Evolutionary conservation across 768 basidiomycete genomes (phyloP).

Genomic region (Rubroboletus satanas): DNA sequence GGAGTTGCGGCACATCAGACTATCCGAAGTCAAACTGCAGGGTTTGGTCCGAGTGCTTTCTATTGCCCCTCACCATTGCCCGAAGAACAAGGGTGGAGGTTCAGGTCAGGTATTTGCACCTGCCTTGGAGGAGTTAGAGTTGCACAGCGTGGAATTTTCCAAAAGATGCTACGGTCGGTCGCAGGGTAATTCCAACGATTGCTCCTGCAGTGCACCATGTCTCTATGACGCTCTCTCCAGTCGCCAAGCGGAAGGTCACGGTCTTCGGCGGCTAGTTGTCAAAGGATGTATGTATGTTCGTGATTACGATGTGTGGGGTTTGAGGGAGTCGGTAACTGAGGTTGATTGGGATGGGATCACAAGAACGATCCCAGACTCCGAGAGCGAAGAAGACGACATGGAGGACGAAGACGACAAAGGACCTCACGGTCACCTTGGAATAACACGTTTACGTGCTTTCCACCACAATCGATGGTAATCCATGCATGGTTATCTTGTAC

Average conservation of each 20-base stretch:
- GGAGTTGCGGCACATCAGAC: conserved; percentile 10
- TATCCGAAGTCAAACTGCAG: conserved; percentile 5
- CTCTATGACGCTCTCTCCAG: conserved; percentile 14
- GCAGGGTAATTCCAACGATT: not conserved
- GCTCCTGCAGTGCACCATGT: conserved; percentile 8
- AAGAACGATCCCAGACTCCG: not conserved
- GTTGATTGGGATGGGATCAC: conserved; percentile 20
- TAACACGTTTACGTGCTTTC: not conserved
- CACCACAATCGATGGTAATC: not conserved
- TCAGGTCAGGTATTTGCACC: conserved; percentile 15
- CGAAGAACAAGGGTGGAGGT: not conserved
- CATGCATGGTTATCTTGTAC: not conserved
- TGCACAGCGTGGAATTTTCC: conserved; percentile 8
- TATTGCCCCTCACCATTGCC: not conserved
- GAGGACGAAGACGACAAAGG: not conserved
- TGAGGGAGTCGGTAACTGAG: conserved; percentile 7
- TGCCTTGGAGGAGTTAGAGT: conserved; percentile 11
- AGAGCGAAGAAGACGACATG: not conserved
- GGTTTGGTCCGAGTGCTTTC: conserved; percentile 11
- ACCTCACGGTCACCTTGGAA: not conserved
- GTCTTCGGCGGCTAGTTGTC: conserved; percentile 11
- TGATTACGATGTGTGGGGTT: not conserved
- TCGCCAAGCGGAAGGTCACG: conserved; percentile 10
- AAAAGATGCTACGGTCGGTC: not conserved
- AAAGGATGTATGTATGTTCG: conserved; percentile 9